These are phyloP conservation scores for Penicillium occitanis DNA, from an alignment of 2,329 filamentous ascomycete genomes.

Conservation along the genomic window DNA sequence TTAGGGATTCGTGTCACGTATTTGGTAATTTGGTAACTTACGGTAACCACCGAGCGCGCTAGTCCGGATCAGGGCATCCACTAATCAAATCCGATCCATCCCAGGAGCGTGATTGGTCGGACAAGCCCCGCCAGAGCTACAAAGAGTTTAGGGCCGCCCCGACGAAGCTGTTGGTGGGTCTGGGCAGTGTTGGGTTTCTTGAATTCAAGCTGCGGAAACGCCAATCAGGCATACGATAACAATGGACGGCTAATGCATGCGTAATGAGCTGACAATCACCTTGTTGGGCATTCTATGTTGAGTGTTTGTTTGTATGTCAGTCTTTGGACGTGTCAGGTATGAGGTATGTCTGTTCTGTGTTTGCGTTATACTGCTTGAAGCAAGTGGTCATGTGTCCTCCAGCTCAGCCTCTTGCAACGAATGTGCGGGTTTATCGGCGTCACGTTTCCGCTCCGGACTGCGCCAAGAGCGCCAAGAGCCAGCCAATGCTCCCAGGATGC, in stretches of 20 bases:
- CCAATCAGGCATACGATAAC: neutral
- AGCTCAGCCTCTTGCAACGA: neutral
- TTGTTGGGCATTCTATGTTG: neutral
- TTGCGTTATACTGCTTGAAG: constrained; percentile 10
- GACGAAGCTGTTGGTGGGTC: constrained; percentile 16
- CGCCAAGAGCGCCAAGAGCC: neutral
- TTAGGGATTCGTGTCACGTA: neutral
- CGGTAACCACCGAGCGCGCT: neutral
- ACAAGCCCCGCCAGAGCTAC: neutral
- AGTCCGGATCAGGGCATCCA: neutral
- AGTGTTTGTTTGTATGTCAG: too few relatives aligned
- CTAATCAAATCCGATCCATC: neutral
- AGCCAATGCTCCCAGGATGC: neutral
- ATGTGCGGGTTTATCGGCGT: neutral
- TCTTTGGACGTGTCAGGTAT: neutral
- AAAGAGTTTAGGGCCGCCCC: neutral
- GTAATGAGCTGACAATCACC: neutral
- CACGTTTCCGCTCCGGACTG: constrained; percentile 1
- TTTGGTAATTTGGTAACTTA: neutral
- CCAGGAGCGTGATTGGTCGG: neutral
- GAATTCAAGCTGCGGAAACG: neutral
- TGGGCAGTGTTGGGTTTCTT: neutral
- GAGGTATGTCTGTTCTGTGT: neutral
- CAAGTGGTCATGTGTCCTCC: constrained; percentile 1
- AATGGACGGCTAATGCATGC: neutral